Conservation (phyloP, 495 filamentous ascomycete genomes). For the Amphirosellinia nigrospora region DNA sequence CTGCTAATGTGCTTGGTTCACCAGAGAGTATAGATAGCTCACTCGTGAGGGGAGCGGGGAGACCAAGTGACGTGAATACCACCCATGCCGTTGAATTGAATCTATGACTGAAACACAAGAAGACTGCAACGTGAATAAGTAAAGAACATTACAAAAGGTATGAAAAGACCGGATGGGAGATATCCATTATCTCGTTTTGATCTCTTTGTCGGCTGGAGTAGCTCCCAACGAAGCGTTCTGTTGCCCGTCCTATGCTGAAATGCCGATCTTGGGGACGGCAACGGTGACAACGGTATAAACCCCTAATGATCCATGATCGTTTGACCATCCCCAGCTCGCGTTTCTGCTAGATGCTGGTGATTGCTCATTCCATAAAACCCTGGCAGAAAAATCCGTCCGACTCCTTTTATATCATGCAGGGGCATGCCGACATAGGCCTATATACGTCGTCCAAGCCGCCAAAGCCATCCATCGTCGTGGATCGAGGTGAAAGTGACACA, state of each 20-base stretch:
- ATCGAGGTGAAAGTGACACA: constrained; percentile 16
- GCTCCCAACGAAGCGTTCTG: constrained; percentile 30
- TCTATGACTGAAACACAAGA: constrained; percentile 45
- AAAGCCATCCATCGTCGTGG: constrained; percentile 24
- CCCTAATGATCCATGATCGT: constrained; percentile 20
- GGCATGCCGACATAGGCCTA: constrained; percentile 29
- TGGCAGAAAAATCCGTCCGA: constrained; percentile 28
- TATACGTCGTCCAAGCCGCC: constrained; percentile 30
- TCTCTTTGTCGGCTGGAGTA: constrained; percentile 32
- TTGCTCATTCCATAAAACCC: constrained; percentile 29
- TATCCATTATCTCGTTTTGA: constrained; percentile 38
- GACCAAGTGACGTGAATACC: constrained; percentile 34
- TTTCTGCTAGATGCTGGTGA: constrained; percentile 27
- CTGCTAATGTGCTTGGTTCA: background rate
- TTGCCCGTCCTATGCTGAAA: constrained; percentile 26
- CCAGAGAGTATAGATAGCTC: background rate
- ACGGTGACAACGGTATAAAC: constrained; percentile 23
- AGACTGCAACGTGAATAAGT: constrained; percentile 35
- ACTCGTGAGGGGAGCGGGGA: constrained; percentile 13
- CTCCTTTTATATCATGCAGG: constrained; percentile 32
- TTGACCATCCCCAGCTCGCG: constrained; percentile 21
- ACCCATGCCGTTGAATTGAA: constrained; percentile 43
- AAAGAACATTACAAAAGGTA: constrained; percentile 46
- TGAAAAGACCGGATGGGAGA: constrained; percentile 42
- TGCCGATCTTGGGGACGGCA: constrained; percentile 22